Evolutionary conservation across 768 basidiomycete species (phyloP).

Genomic region (Macrolepiota albuminosa): DNA sequence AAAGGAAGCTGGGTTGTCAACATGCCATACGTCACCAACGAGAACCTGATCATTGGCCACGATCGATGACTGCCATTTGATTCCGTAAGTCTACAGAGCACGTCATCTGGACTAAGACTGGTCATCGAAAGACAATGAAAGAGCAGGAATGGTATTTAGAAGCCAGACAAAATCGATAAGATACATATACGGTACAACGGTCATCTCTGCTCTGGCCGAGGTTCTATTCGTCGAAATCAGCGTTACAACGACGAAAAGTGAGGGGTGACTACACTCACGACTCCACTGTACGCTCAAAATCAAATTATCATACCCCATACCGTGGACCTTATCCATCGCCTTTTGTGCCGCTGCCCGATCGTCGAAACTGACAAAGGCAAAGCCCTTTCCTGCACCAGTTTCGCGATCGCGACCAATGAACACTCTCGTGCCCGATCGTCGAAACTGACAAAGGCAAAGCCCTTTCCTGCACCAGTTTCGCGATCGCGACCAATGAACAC

Average conservation of each 20-base stretch:
- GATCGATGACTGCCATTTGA: not conserved
- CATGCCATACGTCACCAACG: not conserved
- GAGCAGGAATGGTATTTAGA: not conserved
- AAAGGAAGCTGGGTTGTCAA: not conserved
- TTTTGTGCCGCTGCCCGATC: slow-evolving; percentile 71
- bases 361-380: slow-evolving; percentile 97
- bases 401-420: slow-evolving; percentile 95
- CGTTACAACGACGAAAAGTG: not conserved
- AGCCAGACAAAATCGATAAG: not conserved
- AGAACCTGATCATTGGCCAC: not conserved
- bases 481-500: slow-evolving; percentile 94
- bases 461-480: slow-evolving; percentile 92
- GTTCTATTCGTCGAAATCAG: slow-evolving; percentile 19
- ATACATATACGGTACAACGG: not conserved
- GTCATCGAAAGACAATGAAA: not conserved
- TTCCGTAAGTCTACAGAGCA: not conserved
- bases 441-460: slow-evolving; percentile 96
- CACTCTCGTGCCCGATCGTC: slow-evolving; percentile 80
- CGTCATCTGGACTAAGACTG: no score
- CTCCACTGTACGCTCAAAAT: slow-evolving; percentile 68
- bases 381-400: slow-evolving; percentile 92
- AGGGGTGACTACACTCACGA: slow-evolving; percentile 36
- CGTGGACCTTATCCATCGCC: slow-evolving; percentile 90
- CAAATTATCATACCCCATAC: slow-evolving; percentile 88
- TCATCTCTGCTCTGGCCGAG: slow-evolving; percentile 24